phyloP scores from a whole-genome alignment of 1,139 yeast species.

The Diutina catenulata region DNA sequence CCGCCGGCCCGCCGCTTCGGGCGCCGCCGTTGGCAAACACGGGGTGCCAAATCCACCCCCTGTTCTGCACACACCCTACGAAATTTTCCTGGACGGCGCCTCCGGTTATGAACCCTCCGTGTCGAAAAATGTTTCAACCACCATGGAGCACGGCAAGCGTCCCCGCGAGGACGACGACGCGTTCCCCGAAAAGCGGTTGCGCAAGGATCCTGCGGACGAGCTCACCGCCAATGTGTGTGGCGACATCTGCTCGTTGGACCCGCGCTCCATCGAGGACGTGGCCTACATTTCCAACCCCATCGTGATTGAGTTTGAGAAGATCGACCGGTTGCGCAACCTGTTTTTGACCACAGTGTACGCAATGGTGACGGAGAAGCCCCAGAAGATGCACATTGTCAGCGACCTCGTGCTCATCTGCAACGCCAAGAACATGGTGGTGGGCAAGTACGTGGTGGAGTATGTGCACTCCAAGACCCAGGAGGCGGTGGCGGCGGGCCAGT shows the following conservation, averaged over 20 bases:
- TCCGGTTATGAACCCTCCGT: too few relatives aligned
- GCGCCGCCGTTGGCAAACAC: conserved; percentile 6
- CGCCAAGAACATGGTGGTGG: conserved; percentile 54
- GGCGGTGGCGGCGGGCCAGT: conserved; percentile 48
- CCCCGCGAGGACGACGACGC: conserved; percentile 4
- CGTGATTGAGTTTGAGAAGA: conserved; percentile 57
- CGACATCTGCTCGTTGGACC: conserved; percentile 1
- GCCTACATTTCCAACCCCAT: conserved; percentile 56
- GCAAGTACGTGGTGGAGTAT: conserved; percentile 58
- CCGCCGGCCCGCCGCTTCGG: conserved; percentile 16
- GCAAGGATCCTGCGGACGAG: conserved; percentile 1
- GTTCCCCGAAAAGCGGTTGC: background rate
- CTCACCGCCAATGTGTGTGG: conserved; percentile 5
- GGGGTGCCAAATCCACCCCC: background rate
- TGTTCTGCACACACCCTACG: too few relatives aligned
- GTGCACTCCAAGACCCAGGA: conserved; percentile 53
- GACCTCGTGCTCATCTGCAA: conserved; percentile 62
- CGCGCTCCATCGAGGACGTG: conserved; percentile 26
- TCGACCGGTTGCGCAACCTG: conserved; percentile 48
- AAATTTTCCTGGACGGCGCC: too few relatives aligned
- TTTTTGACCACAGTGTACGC: conserved; percentile 57
- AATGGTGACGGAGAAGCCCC: conserved; percentile 79
- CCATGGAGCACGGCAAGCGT: conserved; percentile 2
- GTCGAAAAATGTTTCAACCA: too few relatives aligned
- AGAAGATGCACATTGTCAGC: conserved; percentile 62